Percentiles rank a stretch among this genome's conserved stretches.
These are phyloP conservation scores for Candida smagusa DNA, from an alignment of 1,139 yeast species.

Conservation along the genomic window DNA sequence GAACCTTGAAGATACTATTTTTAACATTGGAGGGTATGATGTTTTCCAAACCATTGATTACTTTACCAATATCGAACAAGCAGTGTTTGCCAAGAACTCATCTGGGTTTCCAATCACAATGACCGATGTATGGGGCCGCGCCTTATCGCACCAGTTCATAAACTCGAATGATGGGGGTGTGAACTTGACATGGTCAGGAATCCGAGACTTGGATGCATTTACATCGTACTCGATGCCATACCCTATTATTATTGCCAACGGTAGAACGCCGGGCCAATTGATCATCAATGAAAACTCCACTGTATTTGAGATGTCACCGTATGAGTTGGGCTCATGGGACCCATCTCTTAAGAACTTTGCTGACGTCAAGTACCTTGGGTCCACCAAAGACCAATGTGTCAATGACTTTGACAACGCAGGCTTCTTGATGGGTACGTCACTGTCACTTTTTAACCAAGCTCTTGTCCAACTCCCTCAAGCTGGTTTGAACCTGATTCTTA, in stretches of 20 bases:
- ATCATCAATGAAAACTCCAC: constrained; percentile 39
- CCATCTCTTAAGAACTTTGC: constrained; percentile 31
- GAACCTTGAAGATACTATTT: constrained; percentile 38
- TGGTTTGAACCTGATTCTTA: constrained; percentile 21
- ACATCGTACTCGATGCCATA: constrained; percentile 37
- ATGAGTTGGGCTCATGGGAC: constrained; percentile 47
- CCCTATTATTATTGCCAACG: constrained; percentile 40
- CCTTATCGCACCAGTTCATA: constrained; percentile 33
- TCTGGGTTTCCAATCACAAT: constrained; percentile 38
- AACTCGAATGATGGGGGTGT: constrained; percentile 22
- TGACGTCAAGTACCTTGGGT: constrained; percentile 35
- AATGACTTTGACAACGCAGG: constrained; percentile 70
- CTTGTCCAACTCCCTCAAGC: constrained; percentile 20
- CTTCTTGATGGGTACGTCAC: constrained; percentile 68
- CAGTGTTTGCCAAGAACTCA: constrained; percentile 28
- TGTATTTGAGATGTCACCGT: constrained; percentile 40
- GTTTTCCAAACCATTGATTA: constrained; percentile 32
- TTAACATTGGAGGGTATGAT: constrained; percentile 39
- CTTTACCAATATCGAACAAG: constrained; percentile 26
- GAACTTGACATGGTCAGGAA: constrained; percentile 38
- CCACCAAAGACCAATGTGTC: constrained; percentile 40
- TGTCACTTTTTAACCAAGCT: constrained; percentile 57
- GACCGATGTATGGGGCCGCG: constrained; percentile 47
- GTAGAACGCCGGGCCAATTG: constrained; percentile 34
- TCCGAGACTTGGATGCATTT: constrained; percentile 27